These are phyloP conservation scores for Dipodascus albidus DNA, from an alignment of 805 yeast genomes.

Conservation along the genomic window DNA sequence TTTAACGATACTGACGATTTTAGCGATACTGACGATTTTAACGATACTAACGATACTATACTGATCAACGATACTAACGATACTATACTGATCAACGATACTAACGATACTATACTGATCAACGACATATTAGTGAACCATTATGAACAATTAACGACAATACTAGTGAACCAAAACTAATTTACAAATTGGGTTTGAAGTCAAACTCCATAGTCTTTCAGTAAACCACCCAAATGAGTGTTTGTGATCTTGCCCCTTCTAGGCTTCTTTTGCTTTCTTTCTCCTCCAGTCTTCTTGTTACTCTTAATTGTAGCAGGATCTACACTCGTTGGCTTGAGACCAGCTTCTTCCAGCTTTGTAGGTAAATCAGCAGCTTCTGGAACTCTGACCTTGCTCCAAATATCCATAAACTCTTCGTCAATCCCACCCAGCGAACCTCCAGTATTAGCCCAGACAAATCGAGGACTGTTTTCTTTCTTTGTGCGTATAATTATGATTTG, in stretches of 20 bases:
- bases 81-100: too few relatives aligned
- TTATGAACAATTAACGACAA: too few relatives aligned
- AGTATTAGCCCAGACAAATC: slow-evolving; percentile 80
- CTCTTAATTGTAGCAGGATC: slow-evolving; percentile 89
- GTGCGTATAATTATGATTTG: slow-evolving; percentile 77
- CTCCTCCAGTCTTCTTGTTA: slow-evolving; percentile 38
- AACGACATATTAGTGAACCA: too few relatives aligned
- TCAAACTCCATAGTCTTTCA: slow-evolving; percentile 56
- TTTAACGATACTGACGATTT: too few relatives aligned
- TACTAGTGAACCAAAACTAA: too few relatives aligned
- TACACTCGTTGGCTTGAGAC: slow-evolving; percentile 95
- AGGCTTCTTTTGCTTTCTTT: slow-evolving; percentile 78
- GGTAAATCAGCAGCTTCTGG: slow-evolving; percentile 81
- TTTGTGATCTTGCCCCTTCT: slow-evolving; percentile 91
- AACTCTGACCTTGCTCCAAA: slow-evolving; percentile 71
- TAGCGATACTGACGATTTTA: too few relatives aligned
- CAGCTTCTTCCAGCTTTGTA: slow-evolving; percentile 60
- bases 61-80: too few relatives aligned
- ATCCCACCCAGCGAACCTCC: slow-evolving; percentile 64
- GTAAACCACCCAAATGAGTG: slow-evolving; percentile 90
- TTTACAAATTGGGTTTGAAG: background rate
- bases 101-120: too few relatives aligned
- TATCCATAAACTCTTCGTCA: slow-evolving; percentile 68
- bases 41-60: too few relatives aligned
- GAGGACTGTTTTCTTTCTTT: slow-evolving; percentile 88